A percentile compares a stretch with the other conserved stretches of the same genome.
phyloP scores from a whole-genome alignment of 495 filamentous ascomycete genomes.

The Tuber umbilicatum region DNA sequence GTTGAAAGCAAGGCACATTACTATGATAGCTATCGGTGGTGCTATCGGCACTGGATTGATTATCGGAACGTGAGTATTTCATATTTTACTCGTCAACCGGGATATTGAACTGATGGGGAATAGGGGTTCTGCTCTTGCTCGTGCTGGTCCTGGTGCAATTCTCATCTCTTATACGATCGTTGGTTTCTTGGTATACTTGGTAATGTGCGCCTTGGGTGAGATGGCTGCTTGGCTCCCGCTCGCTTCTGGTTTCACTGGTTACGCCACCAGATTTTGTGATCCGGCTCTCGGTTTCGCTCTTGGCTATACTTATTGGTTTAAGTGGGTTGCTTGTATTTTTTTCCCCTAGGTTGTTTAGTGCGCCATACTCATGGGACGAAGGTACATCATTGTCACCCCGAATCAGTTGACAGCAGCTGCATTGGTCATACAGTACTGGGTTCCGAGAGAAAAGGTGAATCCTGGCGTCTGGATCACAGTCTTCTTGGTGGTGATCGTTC shows the following conservation, averaged over 20 bases:
- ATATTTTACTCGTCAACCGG: background rate
- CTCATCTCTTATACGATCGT: constrained; percentile 61
- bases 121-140: constrained; percentile 57
- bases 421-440: constrained; percentile 66
- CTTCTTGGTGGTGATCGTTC: constrained; percentile 57
- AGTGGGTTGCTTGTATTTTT: constrained; percentile 43
- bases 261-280: constrained; percentile 57
- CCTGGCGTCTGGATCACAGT: constrained; percentile 67
- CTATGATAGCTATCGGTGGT: constrained; percentile 80
- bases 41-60: constrained; percentile 70
- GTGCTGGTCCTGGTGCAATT: constrained; percentile 64
- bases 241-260: constrained; percentile 54
- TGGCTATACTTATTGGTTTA: constrained; percentile 59
- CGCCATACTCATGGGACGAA: constrained; percentile 44
- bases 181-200: constrained; percentile 55
- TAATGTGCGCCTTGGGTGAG: constrained; percentile 58
- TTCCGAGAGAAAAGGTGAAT: constrained; percentile 55
- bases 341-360: constrained; percentile 46
- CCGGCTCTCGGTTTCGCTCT: constrained; percentile 59
- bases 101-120: background rate
- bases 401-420: constrained; percentile 72
- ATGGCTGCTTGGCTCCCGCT: constrained; percentile 58
- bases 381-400: constrained; percentile 69
- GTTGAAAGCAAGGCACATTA: constrained; percentile 61
- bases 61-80: constrained; percentile 46